phyloP scores from a whole-genome alignment of 495 filamentous ascomycete genomes.

The Aspergillus panamensis region DNA sequence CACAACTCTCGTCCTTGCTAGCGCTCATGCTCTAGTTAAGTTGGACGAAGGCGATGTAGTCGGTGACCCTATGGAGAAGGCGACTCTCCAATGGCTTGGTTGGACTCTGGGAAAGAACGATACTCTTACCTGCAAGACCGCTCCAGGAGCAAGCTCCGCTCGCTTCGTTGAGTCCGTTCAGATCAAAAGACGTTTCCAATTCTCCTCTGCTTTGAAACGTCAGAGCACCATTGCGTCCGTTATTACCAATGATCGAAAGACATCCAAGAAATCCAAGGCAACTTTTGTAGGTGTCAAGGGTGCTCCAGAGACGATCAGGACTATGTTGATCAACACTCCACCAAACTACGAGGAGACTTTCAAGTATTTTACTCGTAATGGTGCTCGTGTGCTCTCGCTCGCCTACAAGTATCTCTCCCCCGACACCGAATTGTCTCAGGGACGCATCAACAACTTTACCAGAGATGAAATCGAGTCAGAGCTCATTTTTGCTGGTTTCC shows the following conservation, averaged over 20 bases:
- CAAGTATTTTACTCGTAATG: slow-evolving; percentile 95
- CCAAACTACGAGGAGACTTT: slow-evolving; percentile 94
- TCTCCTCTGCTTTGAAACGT: slow-evolving; percentile 93
- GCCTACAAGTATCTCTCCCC: slow-evolving; percentile 85
- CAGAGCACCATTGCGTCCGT: slow-evolving; percentile 91
- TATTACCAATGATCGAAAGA: slow-evolving; percentile 59
- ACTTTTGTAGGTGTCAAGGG: slow-evolving; percentile 96
- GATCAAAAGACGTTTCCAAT: slow-evolving; percentile 94
- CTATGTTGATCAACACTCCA: slow-evolving; percentile 81
- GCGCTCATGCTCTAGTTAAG: slow-evolving; percentile 91
- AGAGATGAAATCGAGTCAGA: slow-evolving; percentile 87
- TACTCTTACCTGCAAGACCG: slow-evolving; percentile 54
- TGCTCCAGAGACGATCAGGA: slow-evolving; percentile 91
- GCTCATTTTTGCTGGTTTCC: slow-evolving; percentile 87
- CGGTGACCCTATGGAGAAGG: slow-evolving; percentile 98
- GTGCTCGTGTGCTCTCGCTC: slow-evolving; percentile 87
- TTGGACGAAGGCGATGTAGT: slow-evolving; percentile 96
- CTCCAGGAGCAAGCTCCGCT: slow-evolving; percentile 43
- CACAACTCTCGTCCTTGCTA: slow-evolving; percentile 91
- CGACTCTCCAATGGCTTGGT: slow-evolving; percentile 80
- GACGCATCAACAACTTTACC: slow-evolving; percentile 85
- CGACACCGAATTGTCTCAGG: slow-evolving; percentile 74
- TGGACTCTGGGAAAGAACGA: slow-evolving; percentile 91
- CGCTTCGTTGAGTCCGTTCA: slow-evolving; percentile 66
- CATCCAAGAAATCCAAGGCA: slow-evolving; percentile 66